Percentiles rank a stretch among this genome's conserved stretches.
These are phyloP conservation scores for Blastocystis sp. DNA, from an alignment of 352 stramenopile genomes.

Conservation along the genomic window DNA sequence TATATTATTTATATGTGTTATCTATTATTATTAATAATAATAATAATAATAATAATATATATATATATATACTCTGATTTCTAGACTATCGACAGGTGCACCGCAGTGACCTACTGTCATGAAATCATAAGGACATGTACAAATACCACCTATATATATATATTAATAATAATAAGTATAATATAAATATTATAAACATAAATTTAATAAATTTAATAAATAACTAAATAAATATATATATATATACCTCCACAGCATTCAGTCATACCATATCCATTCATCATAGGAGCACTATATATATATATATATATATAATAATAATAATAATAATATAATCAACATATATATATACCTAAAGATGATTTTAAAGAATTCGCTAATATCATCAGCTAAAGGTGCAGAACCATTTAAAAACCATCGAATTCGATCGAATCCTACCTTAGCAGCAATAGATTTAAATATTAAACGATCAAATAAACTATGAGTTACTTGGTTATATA, in stretches of 20 bases:
- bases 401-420: conserved; percentile 71
- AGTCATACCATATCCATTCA: conserved; percentile 81
- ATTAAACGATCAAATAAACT: conserved; percentile 70
- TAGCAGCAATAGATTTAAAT: conserved; percentile 71
- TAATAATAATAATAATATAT: no score
- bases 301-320: no score
- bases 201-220: no score
- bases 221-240: no score
- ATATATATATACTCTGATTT: no score
- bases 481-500: conserved; percentile 62
- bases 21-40: no score
- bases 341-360: conserved; percentile 65
- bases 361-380: conserved; percentile 79
- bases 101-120: conserved; percentile 70
- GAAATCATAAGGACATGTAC: conserved; percentile 44
- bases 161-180: no score
- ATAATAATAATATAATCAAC: no score
- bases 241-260: conserved; percentile 60
- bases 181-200: no score
- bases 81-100: conserved; percentile 55
- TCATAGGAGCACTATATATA: no score
- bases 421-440: conserved; percentile 65
- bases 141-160: no score
- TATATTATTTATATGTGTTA: no score
- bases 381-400: conserved; percentile 66